Conservation (phyloP, 768 basidiomycete genomes). For the Kwoniella heveanensis region DNA sequence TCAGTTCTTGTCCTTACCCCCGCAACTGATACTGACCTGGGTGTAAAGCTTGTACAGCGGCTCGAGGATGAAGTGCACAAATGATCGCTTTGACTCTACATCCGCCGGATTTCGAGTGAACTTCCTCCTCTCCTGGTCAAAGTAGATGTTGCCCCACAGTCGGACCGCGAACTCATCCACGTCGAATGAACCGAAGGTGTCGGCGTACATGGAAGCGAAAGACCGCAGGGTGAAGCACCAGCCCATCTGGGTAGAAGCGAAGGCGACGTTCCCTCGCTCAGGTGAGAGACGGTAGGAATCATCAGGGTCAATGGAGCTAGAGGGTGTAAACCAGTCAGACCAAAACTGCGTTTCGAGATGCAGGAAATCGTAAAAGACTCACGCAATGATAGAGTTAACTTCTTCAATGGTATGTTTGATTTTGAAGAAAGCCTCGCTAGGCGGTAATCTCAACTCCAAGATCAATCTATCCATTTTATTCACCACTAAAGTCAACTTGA, state of each 20-base stretch:
- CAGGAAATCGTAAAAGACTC: constrained; percentile 29
- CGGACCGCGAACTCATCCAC: constrained; percentile 82
- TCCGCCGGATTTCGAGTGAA: constrained; percentile 84
- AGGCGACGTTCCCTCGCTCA: constrained; percentile 93
- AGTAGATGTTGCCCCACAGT: constrained; percentile 98
- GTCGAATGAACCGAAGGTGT: constrained; percentile 79
- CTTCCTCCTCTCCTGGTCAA: constrained; percentile 77
- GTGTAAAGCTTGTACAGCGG: constrained; percentile 97
- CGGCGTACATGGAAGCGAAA: constrained; percentile 94
- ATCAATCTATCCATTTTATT: constrained; percentile 99
- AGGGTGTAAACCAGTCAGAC: background rate
- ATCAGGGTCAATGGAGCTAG: constrained; percentile 75
- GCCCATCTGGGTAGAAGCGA: constrained; percentile 93
- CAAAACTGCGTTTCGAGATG: too few relatives aligned
- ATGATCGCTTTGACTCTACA: constrained; percentile 76
- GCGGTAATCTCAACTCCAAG: constrained; percentile 92
- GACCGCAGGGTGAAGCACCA: constrained; percentile 96
- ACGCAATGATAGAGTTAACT: constrained; percentile 95
- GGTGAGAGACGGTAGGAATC: constrained; percentile 86
- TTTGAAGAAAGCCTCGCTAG: constrained; percentile 96
- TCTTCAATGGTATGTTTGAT: constrained; percentile 99
- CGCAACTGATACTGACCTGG: constrained; percentile 51
- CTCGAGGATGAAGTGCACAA: constrained; percentile 93
- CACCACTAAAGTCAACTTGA: constrained; percentile 87
- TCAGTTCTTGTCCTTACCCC: background rate